These are phyloP conservation scores for Fusarium metavorans DNA, from an alignment of 2,329 filamentous ascomycete species.

Conservation along the genomic window DNA sequence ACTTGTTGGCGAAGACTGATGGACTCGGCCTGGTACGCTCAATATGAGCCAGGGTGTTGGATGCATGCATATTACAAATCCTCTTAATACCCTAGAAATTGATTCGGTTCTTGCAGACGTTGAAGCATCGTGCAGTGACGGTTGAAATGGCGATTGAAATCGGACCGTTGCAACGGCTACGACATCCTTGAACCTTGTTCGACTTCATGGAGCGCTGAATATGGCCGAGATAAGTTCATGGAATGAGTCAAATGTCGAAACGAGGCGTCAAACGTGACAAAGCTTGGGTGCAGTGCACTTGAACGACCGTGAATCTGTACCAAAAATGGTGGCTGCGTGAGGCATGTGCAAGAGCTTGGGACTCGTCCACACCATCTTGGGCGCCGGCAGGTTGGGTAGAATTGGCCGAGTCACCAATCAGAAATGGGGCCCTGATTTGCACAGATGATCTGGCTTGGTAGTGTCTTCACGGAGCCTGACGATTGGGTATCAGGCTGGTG, in stretches of 20 bases:
- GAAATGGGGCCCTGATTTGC: neutral
- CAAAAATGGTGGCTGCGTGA: conserved; percentile 29
- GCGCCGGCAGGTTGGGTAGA: conserved; percentile 4
- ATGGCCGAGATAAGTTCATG: neutral
- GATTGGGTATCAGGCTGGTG: conserved; percentile 31
- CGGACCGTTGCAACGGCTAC: neutral
- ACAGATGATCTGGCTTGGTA: conserved; percentile 21
- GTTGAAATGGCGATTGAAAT: neutral
- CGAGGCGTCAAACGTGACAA: neutral
- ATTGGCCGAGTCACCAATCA: conserved; percentile 25
- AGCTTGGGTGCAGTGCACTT: neutral
- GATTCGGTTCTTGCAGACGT: conserved; percentile 6
- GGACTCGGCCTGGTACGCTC: neutral
- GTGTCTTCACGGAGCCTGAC: conserved; percentile 33
- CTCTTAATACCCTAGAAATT: conserved; percentile 31
- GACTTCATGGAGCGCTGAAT: neutral
- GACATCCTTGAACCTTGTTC: neutral
- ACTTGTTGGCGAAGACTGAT: conserved; percentile 2
- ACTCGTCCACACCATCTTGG: conserved; percentile 34
- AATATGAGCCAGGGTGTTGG: neutral
- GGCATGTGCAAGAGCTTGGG: conserved; percentile 25
- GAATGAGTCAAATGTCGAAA: neutral
- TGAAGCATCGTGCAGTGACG: neutral
- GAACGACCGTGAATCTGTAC: conserved; percentile 19
- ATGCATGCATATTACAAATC: neutral